These are phyloP conservation scores for Zea luxurians DNA, from an alignment of 176 grass and related monocot species.

Conservation along the genomic window DNA sequence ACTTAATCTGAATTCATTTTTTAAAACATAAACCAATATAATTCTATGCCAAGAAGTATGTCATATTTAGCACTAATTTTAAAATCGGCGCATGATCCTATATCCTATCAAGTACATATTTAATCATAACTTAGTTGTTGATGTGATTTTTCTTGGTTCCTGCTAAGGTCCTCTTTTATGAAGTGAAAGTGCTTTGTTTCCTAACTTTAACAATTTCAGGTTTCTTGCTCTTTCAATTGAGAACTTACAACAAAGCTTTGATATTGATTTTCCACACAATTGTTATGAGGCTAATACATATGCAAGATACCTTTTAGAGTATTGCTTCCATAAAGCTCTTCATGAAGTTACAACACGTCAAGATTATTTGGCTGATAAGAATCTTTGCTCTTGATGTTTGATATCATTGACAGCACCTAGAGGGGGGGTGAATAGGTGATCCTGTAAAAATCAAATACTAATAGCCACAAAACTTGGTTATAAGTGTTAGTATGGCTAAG, in stretches of 20 bases:
- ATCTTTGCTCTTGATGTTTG: conserved; percentile 68
- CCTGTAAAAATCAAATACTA: too few relatives aligned
- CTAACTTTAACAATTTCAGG: conserved; percentile 54
- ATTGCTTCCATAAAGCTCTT: conserved; percentile 77
- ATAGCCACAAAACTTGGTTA: too few relatives aligned
- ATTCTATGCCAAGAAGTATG: too few relatives aligned
- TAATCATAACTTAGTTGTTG: conserved; percentile 3
- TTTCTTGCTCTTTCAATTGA: conserved; percentile 59
- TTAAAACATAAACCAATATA: too few relatives aligned
- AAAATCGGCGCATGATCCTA: background rate
- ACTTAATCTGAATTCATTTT: too few relatives aligned
- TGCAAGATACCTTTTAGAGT: conserved; percentile 66
- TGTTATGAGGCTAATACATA: too few relatives aligned
- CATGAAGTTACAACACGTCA: conserved; percentile 55
- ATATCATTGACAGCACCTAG: too few relatives aligned
- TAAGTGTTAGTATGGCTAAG: too few relatives aligned
- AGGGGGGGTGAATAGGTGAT: too few relatives aligned
- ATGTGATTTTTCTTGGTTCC: background rate
- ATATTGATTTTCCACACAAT: conserved; percentile 49
- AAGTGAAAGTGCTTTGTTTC: conserved; percentile 31
- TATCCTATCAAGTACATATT: background rate
- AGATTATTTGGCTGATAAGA: conserved; percentile 70
- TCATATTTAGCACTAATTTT: too few relatives aligned
- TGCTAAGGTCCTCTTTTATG: conserved; percentile 27
- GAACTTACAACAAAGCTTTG: conserved; percentile 62